Conservation (phyloP, 2,329 filamentous ascomycete genomes). For the Pseudogymnoascus sp. region DNA sequence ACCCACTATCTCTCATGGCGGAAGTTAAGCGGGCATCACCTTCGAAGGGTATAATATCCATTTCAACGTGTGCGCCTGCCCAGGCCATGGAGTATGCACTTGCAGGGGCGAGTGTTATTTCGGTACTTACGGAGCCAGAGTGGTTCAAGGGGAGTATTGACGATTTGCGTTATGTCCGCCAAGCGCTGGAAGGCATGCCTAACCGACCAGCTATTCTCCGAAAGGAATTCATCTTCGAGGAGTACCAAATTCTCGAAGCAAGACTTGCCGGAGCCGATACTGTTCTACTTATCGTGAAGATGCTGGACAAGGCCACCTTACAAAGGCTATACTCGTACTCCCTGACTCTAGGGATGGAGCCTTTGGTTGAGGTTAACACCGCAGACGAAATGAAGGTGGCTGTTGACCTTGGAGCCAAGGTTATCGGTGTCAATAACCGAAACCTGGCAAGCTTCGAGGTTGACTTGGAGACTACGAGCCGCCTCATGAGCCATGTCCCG, state of each 20-base stretch:
- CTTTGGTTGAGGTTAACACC: slow-evolving; percentile 92
- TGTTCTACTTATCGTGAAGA: slow-evolving; percentile 93
- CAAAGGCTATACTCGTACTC: slow-evolving; percentile 82
- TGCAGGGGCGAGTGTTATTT: slow-evolving; percentile 92
- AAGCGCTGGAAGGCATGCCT: slow-evolving; percentile 82
- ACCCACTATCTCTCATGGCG: slow-evolving; percentile 87
- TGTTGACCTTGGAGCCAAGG: slow-evolving; percentile 76
- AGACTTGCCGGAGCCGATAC: slow-evolving; percentile 90
- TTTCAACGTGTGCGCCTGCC: slow-evolving; percentile 77
- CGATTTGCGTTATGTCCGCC: slow-evolving; percentile 77
- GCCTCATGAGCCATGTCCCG: slow-evolving; percentile 79
- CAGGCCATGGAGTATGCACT: slow-evolving; percentile 89
- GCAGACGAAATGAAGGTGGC: slow-evolving; percentile 86
- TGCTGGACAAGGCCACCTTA: slow-evolving; percentile 72
- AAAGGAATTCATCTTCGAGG: slow-evolving; percentile 96
- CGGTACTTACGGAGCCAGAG: slow-evolving; percentile 94
- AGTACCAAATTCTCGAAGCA: slow-evolving; percentile 96
- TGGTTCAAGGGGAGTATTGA: slow-evolving; percentile 99
- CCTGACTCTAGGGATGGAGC: slow-evolving; percentile 87
- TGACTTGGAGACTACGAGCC: slow-evolving; percentile 83
- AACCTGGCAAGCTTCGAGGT: slow-evolving; percentile 96
- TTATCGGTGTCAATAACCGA: slow-evolving; percentile 95
- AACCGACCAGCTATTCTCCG: slow-evolving; percentile 86
- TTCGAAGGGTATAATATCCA: slow-evolving; percentile 88
- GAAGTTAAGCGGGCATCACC: slow-evolving; percentile 96